phyloP scores from a whole-genome alignment of 768 basidiomycete genomes.

The Fomitopsis pulvina region DNA sequence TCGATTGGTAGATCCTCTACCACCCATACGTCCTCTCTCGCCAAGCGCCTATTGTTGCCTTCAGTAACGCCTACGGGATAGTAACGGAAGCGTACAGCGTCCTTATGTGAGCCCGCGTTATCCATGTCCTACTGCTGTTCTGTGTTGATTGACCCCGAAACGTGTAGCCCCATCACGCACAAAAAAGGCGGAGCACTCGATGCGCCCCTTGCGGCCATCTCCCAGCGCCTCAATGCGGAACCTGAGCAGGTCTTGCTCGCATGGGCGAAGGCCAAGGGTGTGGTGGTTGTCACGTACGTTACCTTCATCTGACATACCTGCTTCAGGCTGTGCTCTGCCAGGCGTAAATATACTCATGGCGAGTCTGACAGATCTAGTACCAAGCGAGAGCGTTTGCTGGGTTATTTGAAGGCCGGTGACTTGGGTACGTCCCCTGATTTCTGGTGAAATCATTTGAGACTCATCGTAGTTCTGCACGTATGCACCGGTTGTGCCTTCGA shows the following conservation, averaged over 20 bases:
- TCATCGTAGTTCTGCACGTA: neutral
- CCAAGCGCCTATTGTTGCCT: slow-evolving; percentile 52
- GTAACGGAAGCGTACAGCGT: slow-evolving; percentile 68
- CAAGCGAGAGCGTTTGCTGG: slow-evolving; percentile 56
- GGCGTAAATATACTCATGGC: neutral
- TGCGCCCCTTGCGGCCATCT: slow-evolving; percentile 47
- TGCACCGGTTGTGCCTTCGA: neutral
- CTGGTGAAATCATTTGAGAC: neutral
- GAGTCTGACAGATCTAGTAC: slow-evolving; percentile 46
- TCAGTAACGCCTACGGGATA: slow-evolving; percentile 49
- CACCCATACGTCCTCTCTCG: slow-evolving; percentile 63
- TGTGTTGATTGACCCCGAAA: neutral
- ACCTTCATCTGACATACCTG: neutral
- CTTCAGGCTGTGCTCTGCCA: neutral
- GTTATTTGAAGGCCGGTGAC: slow-evolving; percentile 65
- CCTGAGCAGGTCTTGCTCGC: slow-evolving; percentile 66
- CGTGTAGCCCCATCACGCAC: slow-evolving; percentile 48
- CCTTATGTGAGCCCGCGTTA: slow-evolving; percentile 51
- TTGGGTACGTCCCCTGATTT: slow-evolving; percentile 38
- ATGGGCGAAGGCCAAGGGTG: slow-evolving; percentile 67
- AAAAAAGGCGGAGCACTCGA: slow-evolving; percentile 60
- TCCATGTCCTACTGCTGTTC: neutral
- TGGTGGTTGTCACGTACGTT: slow-evolving; percentile 54
- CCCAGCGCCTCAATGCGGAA: slow-evolving; percentile 40
- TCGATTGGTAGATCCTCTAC: slow-evolving; percentile 45